Conservation (phyloP, 2,329 filamentous ascomycete genomes). For the Dactylellina parvicollis region DNA sequence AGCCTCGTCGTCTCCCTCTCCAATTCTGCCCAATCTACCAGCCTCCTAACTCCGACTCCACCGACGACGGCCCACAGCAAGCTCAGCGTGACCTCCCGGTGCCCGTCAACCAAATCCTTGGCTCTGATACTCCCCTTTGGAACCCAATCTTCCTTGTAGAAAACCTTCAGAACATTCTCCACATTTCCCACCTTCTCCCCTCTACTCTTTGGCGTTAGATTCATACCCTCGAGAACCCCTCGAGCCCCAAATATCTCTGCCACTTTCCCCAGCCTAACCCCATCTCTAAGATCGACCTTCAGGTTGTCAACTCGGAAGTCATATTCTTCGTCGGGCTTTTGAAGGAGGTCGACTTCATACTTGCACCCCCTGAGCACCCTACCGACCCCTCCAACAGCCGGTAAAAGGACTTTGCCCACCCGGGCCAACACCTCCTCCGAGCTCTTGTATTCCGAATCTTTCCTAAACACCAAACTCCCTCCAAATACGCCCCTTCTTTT, state of each 20-base stretch:
- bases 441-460: slow-evolving; percentile 67
- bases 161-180: slow-evolving; percentile 3
- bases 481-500: slow-evolving; percentile 61
- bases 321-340: slow-evolving; percentile 70
- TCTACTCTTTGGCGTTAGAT: slow-evolving; percentile 27
- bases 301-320: slow-evolving; percentile 70
- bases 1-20: slow-evolving; percentile 66
- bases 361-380: slow-evolving; percentile 68
- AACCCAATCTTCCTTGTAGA: slow-evolving; percentile 54
- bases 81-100: slow-evolving; percentile 72
- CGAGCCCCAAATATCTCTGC: slow-evolving; percentile 66
- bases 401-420: slow-evolving; percentile 67
- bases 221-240: background rate
- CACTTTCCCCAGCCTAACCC: slow-evolving; percentile 69
- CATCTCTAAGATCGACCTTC: slow-evolving; percentile 71
- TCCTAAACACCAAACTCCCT: slow-evolving; percentile 55
- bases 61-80: slow-evolving; percentile 71
- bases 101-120: slow-evolving; percentile 72
- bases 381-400: slow-evolving; percentile 69
- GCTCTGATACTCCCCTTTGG: slow-evolving; percentile 61
- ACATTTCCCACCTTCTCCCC: slow-evolving; percentile 35
- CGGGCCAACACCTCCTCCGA: slow-evolving; percentile 67
- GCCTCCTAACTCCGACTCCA: slow-evolving; percentile 64
- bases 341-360: slow-evolving; percentile 67
- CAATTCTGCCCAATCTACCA: slow-evolving; percentile 69